Evolutionary conservation across 371 early-diverging fungal species (phyloP).

Genomic region (Blyttiomyces sp.): DNA sequence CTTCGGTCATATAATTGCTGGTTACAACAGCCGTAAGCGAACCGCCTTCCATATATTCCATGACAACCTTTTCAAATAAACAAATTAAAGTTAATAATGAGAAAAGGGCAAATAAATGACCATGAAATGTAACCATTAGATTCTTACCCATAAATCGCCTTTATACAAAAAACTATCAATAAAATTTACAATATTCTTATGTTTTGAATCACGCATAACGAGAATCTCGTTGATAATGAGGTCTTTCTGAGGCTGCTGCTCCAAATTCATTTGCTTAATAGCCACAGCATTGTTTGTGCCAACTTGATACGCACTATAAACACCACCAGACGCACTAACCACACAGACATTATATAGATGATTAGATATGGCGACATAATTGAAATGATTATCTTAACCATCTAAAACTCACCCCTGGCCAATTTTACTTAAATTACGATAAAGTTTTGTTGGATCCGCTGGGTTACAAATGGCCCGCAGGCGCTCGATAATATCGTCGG

Average conservation of each 20-base stretch:
- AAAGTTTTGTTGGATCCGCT: slow-evolving; percentile 71
- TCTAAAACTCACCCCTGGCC: slow-evolving; percentile 79
- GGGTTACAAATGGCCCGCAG: slow-evolving; percentile 84
- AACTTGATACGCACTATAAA: slow-evolving; percentile 79
- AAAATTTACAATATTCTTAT: slow-evolving; percentile 95
- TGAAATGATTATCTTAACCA: not conserved
- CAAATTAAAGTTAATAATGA: too few relatives aligned
- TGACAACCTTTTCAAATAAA: slow-evolving; percentile 52
- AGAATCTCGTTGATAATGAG: slow-evolving; percentile 94
- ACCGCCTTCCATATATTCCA: slow-evolving; percentile 98
- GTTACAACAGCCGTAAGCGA: slow-evolving; percentile 89
- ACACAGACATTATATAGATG: not conserved
- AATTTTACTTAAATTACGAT: slow-evolving; percentile 80
- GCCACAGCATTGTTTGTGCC: slow-evolving; percentile 68
- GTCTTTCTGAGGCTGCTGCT: slow-evolving; percentile 94
- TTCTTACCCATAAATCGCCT: slow-evolving; percentile 49
- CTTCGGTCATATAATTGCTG: slow-evolving; percentile 89
- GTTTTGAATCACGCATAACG: slow-evolving; percentile 86
- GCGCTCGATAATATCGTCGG: slow-evolving; percentile 65
- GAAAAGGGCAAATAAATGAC: too few relatives aligned
- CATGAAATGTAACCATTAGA: too few relatives aligned
- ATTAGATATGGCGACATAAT: slow-evolving; percentile 1
- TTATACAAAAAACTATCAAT: slow-evolving; percentile 84
- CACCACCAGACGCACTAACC: slow-evolving; percentile 87
- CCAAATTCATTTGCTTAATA: slow-evolving; percentile 94